phyloP scores from a whole-genome alignment of 768 basidiomycete genomes.

The Mycena polygramma region DNA sequence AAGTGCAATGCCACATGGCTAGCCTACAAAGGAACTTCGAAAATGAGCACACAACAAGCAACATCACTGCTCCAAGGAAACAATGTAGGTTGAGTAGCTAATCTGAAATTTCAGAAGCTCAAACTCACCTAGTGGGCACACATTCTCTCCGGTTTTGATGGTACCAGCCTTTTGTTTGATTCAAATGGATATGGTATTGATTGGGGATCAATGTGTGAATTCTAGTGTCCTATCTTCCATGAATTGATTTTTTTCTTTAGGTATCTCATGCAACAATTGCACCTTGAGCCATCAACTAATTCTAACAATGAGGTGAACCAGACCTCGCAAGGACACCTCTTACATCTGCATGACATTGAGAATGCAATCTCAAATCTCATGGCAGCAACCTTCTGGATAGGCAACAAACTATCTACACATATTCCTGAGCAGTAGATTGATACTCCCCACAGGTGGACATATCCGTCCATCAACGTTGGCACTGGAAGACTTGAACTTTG shows the following conservation, averaged over 20 bases:
- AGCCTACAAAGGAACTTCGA: not conserved
- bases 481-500: not conserved
- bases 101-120: not conserved
- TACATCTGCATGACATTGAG: constrained; percentile 12
- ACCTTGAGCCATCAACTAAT: not conserved
- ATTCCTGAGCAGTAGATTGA: not conserved
- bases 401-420: not conserved
- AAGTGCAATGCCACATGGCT: constrained; percentile 5
- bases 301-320: too few relatives aligned
- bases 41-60: not conserved
- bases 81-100: not conserved
- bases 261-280: constrained; percentile 1
- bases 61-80: not conserved
- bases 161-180: not conserved
- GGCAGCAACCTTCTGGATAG: constrained; percentile 17
- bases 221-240: too few relatives aligned
- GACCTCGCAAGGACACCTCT: not conserved
- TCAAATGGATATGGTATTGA: not conserved
- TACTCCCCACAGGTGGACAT: not conserved
- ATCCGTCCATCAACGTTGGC: not conserved
- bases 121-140: not conserved
- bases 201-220: not conserved
- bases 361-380: not conserved
- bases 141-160: not conserved
- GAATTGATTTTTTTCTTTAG: not conserved